phyloP scores from a whole-genome alignment of 176 grass and related monocot species.

The Rhynchospora breviuscula region DNA sequence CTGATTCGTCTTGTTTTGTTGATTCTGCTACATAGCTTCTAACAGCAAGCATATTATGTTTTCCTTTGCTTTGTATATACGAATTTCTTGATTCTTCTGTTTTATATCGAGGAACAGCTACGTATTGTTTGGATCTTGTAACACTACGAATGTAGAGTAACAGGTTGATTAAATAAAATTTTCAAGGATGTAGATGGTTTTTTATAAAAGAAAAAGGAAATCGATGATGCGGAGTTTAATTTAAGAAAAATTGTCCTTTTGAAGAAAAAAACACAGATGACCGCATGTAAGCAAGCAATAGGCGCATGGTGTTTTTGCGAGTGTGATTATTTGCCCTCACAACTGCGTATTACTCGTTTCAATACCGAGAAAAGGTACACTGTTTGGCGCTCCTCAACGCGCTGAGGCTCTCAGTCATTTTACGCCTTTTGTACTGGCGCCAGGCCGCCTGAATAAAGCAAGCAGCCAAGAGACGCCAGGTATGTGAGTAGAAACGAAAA shows the following conservation, averaged over 20 bases:
- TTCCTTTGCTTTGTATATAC: not conserved
- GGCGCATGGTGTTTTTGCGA: too few species aligned
- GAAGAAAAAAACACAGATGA: too few species aligned
- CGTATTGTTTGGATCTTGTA: not conserved
- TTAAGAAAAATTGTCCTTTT: not conserved
- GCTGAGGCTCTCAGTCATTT: conserved; percentile 65
- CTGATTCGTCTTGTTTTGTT: not conserved
- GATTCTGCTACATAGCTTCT: not conserved
- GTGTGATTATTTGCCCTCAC: too few species aligned
- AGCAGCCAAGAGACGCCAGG: conserved; percentile 76
- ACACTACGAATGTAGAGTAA: not conserved
- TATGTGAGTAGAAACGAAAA: conserved; percentile 87
- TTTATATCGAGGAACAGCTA: not conserved
- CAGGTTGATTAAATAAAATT: not conserved
- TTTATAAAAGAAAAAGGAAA: not conserved
- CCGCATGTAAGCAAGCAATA: too few species aligned
- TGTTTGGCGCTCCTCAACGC: not conserved
- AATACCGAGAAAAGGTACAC: too few species aligned
- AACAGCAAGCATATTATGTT: not conserved
- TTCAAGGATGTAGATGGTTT: not conserved
- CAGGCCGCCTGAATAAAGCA: conserved; percentile 92
- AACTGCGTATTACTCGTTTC: too few species aligned
- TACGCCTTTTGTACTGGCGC: conserved; percentile 66
- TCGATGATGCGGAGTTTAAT: not conserved
- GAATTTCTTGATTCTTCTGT: not conserved